phyloP scores from a whole-genome alignment of 2,329 filamentous ascomycete genomes.

The Diaporthe australafricana region DNA sequence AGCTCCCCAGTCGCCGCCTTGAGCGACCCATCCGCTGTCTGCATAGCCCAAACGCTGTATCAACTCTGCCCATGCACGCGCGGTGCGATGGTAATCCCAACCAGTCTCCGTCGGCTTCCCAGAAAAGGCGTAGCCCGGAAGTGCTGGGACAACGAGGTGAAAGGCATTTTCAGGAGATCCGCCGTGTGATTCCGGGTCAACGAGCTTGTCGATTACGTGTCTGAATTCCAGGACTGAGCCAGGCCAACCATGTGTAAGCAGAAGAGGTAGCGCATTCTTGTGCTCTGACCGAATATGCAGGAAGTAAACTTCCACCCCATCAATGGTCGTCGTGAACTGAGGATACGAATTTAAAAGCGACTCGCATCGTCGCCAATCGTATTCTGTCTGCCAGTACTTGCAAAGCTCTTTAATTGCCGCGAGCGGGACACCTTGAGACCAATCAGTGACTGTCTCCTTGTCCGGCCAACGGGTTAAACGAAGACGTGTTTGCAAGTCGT shows the following conservation, averaged over 20 bases:
- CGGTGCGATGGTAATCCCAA: background rate
- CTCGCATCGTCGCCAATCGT: conserved; percentile 10
- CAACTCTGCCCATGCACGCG: background rate
- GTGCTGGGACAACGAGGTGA: background rate
- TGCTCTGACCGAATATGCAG: conserved; percentile 7
- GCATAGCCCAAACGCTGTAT: conserved; percentile 11
- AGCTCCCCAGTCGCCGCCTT: conserved; percentile 11
- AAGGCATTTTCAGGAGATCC: background rate
- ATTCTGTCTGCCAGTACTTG: conserved; percentile 7
- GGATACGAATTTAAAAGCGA: conserved; percentile 2
- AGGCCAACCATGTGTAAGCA: conserved; percentile 9
- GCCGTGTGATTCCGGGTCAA: background rate
- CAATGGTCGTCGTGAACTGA: conserved; percentile 1
- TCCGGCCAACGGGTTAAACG: conserved; percentile 1
- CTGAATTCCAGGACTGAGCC: conserved; percentile 9
- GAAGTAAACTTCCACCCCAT: background rate
- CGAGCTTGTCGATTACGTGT: conserved; percentile 6
- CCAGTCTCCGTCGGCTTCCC: background rate
- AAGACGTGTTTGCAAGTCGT: conserved; percentile 3
- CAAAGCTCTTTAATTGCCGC: background rate
- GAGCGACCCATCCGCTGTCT: background rate
- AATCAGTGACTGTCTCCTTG: conserved; percentile 1
- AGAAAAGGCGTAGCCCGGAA: conserved; percentile 9
- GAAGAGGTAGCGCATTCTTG: background rate
- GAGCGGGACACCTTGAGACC: conserved; percentile 8